Base-by-base conservation (phyloP, 169 alveolate genomes). In the Plasmodium relictum region DNA sequence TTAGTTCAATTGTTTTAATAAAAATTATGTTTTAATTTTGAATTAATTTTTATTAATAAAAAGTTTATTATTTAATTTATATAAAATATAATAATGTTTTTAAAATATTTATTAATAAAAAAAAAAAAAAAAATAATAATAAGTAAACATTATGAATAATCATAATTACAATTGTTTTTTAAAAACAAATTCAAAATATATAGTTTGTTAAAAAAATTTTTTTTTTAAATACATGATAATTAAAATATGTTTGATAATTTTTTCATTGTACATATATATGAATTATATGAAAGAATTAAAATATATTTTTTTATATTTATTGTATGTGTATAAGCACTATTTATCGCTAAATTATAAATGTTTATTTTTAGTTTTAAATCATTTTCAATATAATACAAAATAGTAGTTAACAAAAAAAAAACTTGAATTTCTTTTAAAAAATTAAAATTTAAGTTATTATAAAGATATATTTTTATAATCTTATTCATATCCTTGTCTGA, bases 351-450 rank as follows among this genome's bases (percentile, higher is more conserved):
- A 16, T 37, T 54, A 42, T 18, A 65, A 48, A 80, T 66, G 48
- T 80, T 10, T 9, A 48, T 42, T 68, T 58, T 45, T n/a, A 80
- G 12, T 52, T 80, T 65, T 12, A 80, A 50, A 58, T 80, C 90
- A 31, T 54, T 66, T 71, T 80, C 90, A 39, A 80, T 65, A 70
- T 80, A 66, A 66, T 65, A 80, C 16, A 80, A 41, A 50, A 80
- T 56, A 80, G 52, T 45, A 50, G 80, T 80, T 45, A 80, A 66
- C 14, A 80, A 48, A 66, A 80, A 80, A 80, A 66, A 80, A 18
- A 12, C 5, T 52, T 54, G 18, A n/a, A 63, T 24, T 66, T 80
- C 83, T 50, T 80, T 52, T 50, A 71, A 65, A 24, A 22, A 31
- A 50, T 6, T 50, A 52, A 59, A 2, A 71, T 16, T 80, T n/a